Base-by-base conservation (phyloP, 1,284 basidiomycete species). In the Apiotrichum akiyoshidainum region DNA sequence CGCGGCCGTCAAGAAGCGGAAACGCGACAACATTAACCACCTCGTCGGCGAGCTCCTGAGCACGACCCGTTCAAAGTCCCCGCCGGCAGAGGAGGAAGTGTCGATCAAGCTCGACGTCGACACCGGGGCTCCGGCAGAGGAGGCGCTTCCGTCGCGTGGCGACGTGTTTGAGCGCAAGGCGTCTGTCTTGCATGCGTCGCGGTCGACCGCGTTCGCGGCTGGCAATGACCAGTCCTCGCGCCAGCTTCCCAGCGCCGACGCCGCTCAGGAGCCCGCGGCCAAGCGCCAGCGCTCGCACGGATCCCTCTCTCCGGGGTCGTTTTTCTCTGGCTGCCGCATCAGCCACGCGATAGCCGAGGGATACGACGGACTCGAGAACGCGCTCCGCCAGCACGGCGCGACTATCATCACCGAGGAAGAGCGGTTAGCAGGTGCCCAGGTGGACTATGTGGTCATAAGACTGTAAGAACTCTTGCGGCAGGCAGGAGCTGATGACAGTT, bases 381-480 rank as follows among this genome's bases (percentile, higher is more conserved):
- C 75, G 22, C 46, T 78, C 35, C 41, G 22, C 1, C 40, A 52
- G 26, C 68, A 71, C 50, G 73, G 74, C 7, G 75, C 65, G 0
- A 57, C 53, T 3, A n/a, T 74, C 0, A 63, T 76, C n/a, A 46
- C 58, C 1, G 68, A 71, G 53, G 51, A 62, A 5, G 68, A 73
- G 12, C 62, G 73, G 44, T 50, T 65, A 22, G 55, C 58, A 1
- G 74, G 74, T 2, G 63, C 65, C 2, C 54, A 58, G 19, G 73
- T 73, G 11, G 72, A 77, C 56, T 77, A 72, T 60, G 61, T 76
- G 12, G 68, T 77, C 13, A 68, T 70, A 19, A 61, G 76, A 65
- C 49, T 78, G 76, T 77, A 50, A 68, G 75, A 66, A 10, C 13
- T 7, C 2, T n/a, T 4, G 35, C 26, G 1, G 2, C 17, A 7